These are phyloP conservation scores for Medicago ruthenica DNA, from an alignment of 306 rosid species.

Conservation along the genomic window DNA sequence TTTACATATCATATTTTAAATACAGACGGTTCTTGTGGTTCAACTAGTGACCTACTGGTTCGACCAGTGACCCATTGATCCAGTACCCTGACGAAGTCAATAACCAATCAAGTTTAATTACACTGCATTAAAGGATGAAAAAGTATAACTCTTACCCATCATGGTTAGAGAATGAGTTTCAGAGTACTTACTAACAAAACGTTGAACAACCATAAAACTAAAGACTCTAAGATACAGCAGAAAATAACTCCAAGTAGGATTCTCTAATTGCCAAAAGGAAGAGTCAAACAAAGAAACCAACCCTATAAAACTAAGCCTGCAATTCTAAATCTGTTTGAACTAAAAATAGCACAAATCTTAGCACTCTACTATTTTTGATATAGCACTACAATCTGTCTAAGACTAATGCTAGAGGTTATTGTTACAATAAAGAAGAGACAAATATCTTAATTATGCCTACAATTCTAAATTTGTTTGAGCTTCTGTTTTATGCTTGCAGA, in stretches of 20 bases:
- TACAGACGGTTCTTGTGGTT: background rate
- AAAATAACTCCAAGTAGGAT: background rate
- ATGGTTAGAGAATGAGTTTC: background rate
- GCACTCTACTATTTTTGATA: background rate
- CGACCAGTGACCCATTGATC: background rate
- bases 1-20: too few relatives aligned
- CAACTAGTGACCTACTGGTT: background rate
- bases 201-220: background rate
- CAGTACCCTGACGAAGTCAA: background rate
- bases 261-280: slow-evolving; percentile 11
- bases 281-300: background rate
- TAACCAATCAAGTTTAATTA: background rate
- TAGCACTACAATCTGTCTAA: slow-evolving; percentile 12
- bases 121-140: background rate
- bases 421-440: background rate
- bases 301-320: slow-evolving; percentile 1
- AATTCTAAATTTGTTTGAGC: slow-evolving; percentile 34
- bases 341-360: background rate
- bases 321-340: too few relatives aligned
- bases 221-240: background rate
- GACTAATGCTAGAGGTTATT: slow-evolving; percentile 7
- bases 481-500: slow-evolving; percentile 59
- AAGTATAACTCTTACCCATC: background rate
- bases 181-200: background rate
- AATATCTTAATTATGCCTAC: slow-evolving; percentile 3